Evolutionary conservation across 1,139 yeast species (phyloP).

Genomic region (Hemisphaericaspora xylanilytica): DNA sequence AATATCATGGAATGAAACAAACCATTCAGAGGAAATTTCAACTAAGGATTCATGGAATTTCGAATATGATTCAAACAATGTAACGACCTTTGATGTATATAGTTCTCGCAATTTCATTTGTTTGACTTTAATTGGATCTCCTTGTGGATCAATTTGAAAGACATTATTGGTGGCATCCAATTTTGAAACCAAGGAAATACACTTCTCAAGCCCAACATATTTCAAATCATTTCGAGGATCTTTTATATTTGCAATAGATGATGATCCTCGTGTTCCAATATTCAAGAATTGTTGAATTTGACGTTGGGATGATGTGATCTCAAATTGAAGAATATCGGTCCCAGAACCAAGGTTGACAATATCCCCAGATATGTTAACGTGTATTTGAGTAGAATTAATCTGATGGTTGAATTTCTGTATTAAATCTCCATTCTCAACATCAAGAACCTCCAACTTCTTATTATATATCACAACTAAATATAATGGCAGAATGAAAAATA

Average conservation of each 20-base stretch:
- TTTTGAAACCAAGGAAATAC: conserved; percentile 31
- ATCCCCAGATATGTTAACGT: conserved; percentile 14
- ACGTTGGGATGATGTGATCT: conserved; percentile 30
- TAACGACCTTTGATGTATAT: conserved; percentile 30
- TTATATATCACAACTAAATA: conserved; percentile 43
- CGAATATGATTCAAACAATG: conserved; percentile 34
- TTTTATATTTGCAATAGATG: conserved; percentile 17
- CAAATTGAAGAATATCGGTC: conserved; percentile 30
- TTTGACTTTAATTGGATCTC: conserved; percentile 23
- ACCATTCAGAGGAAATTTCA: conserved; percentile 44
- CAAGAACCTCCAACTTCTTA: conserved; percentile 46
- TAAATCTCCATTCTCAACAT: conserved; percentile 40
- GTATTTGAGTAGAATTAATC: conserved; percentile 25
- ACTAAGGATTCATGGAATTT: conserved; percentile 43
- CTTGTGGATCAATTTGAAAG: conserved; percentile 22
- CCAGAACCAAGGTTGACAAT: conserved; percentile 28
- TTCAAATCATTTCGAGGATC: conserved; percentile 32
- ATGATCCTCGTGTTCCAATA: conserved; percentile 21
- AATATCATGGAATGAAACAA: conserved; percentile 35
- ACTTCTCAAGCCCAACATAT: conserved; percentile 35
- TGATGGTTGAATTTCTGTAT: conserved; percentile 42
- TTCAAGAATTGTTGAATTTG: conserved; percentile 43
- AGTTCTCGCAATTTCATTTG: conserved; percentile 33
- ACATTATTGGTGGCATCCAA: conserved; percentile 18
- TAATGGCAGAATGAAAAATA: conserved; percentile 41